phyloP scores from a whole-genome alignment of 2,329 filamentous ascomycete species.

The Talaromyces sp. region DNA sequence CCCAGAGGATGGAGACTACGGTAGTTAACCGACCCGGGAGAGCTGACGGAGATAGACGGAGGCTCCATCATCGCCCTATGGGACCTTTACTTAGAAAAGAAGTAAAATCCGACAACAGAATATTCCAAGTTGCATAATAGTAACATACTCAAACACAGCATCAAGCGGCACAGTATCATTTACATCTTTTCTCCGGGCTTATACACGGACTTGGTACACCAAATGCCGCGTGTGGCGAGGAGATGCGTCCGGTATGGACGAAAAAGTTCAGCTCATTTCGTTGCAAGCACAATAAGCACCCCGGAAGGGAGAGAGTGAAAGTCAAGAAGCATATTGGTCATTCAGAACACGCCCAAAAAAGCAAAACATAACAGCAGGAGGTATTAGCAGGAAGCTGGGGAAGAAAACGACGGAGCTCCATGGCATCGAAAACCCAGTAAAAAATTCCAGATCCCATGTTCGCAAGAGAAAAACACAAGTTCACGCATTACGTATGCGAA shows the following conservation, averaged over 20 bases:
- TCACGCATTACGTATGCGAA: conserved; percentile 18
- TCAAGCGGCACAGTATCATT: conserved; percentile 45
- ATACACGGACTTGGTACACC: neutral
- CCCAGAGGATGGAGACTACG: neutral
- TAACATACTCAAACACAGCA: conserved; percentile 39
- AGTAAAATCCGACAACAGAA: conserved; percentile 16
- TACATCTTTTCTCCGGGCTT: conserved; percentile 41
- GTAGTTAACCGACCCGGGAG: neutral
- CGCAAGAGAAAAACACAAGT: conserved; percentile 33
- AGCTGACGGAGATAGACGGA: conserved; percentile 6
- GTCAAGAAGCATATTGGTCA: conserved; percentile 22
- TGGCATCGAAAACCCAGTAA: conserved; percentile 35
- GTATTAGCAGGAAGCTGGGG: conserved; percentile 40
- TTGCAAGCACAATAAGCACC: conserved; percentile 24
- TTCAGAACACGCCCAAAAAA: conserved; percentile 38
- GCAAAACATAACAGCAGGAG: conserved; percentile 37
- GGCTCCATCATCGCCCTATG: neutral
- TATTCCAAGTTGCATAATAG: conserved; percentile 18
- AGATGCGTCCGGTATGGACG: neutral
- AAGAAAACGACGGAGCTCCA: conserved; percentile 31
- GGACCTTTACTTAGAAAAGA: neutral
- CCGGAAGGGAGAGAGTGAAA: conserved; percentile 27
- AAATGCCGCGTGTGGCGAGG: neutral
- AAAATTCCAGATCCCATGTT: conserved; percentile 31
- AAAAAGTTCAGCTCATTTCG: conserved; percentile 29